Base-by-base conservation (phyloP, 345 rosid species). In the Populus simonii region DNA sequence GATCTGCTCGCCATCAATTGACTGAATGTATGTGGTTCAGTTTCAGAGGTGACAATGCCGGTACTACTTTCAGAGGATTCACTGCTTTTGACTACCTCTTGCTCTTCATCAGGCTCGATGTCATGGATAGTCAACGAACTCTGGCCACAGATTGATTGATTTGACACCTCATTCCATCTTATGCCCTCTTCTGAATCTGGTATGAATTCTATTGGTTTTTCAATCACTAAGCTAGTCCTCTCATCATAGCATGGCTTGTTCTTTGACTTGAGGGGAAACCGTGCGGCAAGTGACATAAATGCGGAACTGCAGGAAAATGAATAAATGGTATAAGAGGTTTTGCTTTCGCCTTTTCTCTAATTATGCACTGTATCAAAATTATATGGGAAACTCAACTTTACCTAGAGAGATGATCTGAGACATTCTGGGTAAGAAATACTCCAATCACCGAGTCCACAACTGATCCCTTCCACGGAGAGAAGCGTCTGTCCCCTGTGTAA, bases 131-230 rank as follows among this genome's bases (percentile, higher is more conserved):
- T 85, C 77, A 89, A 83, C 22, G 88, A 89, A 78, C 75, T 81
- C 71, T 82, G 90, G 80, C 85, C 86, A 68, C 84, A 84, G 77
- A 74, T 72, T 33, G 82, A 83, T 66, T 81, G 89, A 74, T 68
- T 76, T 61, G 87, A 78, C 74, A 57, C 77, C 75, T 87, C 83
- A 16, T 74, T 85, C 85, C 80, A 81, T 82, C 84, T 80, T 70
- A 82, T 76, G 31, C 85, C 77, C 22, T 90, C 89, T 69, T 91
- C 92, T 2, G 89, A 78, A 80, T 89, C 93, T 80, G 80, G 78
- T 35, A 81, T 68, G 75, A 83, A 84, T 10, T 82, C 81, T 15
- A 80, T 86, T 69, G 86, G 90, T 65, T 88, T 83, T 29, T 82
- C 78, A 68, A 78, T 74, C 36, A 73, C 66, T 59, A 84, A 82